A percentile compares a stretch with the other conserved stretches of the same genome.
Evolutionary conservation across 495 filamentous ascomycete genomes (phyloP).

Genomic region (Neurospora sp.): DNA sequence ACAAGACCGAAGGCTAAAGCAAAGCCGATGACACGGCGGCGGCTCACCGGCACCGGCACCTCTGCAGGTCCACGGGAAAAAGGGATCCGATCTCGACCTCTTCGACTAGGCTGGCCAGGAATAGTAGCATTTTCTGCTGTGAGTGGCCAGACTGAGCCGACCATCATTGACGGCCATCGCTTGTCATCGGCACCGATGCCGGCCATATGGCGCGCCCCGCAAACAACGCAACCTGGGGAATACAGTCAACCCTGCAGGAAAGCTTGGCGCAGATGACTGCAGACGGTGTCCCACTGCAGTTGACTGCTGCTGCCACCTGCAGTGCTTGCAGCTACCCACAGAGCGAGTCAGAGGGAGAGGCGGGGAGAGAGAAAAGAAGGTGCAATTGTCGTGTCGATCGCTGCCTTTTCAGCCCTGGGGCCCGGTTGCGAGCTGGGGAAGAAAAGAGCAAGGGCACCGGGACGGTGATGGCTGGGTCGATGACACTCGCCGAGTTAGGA

Average conservation of each 20-base stretch:
- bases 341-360: not conserved
- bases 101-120: no score
- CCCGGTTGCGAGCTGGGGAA: not conserved
- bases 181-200: not conserved
- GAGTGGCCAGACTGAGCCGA: no score
- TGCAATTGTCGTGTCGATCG: not conserved
- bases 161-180: no score
- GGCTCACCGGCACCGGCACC: no score
- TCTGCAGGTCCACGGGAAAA: no score
- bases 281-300: not conserved
- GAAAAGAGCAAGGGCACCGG: not conserved
- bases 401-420: not conserved
- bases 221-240: not conserved
- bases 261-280: not conserved
- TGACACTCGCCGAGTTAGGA: not conserved
- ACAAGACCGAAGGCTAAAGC: no score
- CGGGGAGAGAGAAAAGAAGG: not conserved
- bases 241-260: not conserved
- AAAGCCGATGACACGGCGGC: no score
- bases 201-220: not conserved
- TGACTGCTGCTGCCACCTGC: no score
- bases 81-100: no score
- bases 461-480: not conserved
- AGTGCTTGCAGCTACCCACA: not conserved
- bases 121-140: no score